Conservation (phyloP, 2,329 filamentous ascomycete species). For the Fusarium luffae region DNA sequence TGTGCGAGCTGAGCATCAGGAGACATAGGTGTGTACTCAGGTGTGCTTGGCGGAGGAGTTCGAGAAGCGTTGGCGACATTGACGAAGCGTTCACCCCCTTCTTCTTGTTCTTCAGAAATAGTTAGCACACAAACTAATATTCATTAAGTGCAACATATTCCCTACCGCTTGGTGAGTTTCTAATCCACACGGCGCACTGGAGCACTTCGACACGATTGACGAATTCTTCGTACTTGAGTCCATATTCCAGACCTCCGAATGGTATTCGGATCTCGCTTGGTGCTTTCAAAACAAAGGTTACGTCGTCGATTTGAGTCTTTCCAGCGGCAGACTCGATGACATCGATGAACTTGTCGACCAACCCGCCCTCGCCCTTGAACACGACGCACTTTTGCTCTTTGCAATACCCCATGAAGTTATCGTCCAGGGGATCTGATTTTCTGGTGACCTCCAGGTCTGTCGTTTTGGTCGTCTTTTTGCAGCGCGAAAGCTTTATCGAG, state of each 20-base stretch:
- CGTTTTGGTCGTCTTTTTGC: constrained; percentile 8
- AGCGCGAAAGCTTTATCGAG: constrained; percentile 11
- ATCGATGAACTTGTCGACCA: constrained; percentile 36
- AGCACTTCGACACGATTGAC: constrained; percentile 42
- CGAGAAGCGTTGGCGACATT: background rate
- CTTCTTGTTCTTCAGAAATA: background rate
- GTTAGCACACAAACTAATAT: background rate
- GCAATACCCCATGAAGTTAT: constrained; percentile 44
- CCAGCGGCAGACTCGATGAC: constrained; percentile 20
- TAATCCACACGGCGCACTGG: constrained; percentile 43
- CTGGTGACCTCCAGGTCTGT: constrained; percentile 25
- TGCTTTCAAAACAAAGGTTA: constrained; percentile 26
- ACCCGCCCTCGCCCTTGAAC: constrained; percentile 39
- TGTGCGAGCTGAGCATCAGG: background rate
- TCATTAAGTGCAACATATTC: background rate
- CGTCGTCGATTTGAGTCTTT: constrained; percentile 2
- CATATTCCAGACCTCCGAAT: constrained; percentile 30
- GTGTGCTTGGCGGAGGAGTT: background rate
- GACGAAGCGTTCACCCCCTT: background rate
- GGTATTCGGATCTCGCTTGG: constrained; percentile 34
- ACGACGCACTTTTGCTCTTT: constrained; percentile 31
- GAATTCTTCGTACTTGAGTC: constrained; percentile 40
- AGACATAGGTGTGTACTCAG: background rate
- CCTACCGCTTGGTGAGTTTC: constrained; percentile 21
- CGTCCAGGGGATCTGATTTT: constrained; percentile 19